Percentiles rank a stretch among this genome's conserved stretches.
These are phyloP conservation scores for Blumeria graminis DNA, from an alignment of 2,329 filamentous ascomycete genomes.

Conservation along the genomic window DNA sequence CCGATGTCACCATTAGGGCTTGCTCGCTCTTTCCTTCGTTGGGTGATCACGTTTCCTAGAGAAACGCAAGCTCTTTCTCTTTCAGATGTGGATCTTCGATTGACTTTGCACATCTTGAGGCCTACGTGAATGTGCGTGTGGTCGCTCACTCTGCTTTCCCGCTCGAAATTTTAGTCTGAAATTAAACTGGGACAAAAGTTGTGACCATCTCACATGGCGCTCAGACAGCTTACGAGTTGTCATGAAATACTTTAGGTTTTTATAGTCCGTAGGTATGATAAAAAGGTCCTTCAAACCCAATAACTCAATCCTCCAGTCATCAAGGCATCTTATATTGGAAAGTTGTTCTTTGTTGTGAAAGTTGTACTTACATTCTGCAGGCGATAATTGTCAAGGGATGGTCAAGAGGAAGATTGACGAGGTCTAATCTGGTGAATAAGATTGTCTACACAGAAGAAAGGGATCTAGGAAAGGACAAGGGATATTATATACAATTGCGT, in stretches of 20 bases:
- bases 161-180: background rate
- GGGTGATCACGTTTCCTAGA: background rate
- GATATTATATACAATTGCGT: too few relatives aligned
- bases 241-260: background rate
- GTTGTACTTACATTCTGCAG: background rate
- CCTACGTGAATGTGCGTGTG: background rate
- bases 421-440: too few relatives aligned
- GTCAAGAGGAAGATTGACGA: too few relatives aligned
- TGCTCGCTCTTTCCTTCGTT: background rate
- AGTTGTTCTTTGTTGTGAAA: background rate
- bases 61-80: background rate
- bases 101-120: background rate
- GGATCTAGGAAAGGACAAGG: too few relatives aligned
- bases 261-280: background rate
- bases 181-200: background rate
- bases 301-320: background rate
- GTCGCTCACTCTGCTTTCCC: background rate
- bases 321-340: background rate
- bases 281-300: background rate
- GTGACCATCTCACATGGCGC: background rate
- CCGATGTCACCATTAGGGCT: background rate
- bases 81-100: background rate
- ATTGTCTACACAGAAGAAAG: too few relatives aligned
- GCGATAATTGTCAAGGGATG: too few relatives aligned
- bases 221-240: background rate